Evolutionary conservation across 495 filamentous ascomycete species (phyloP).

Genomic region (Hypomontagnella submonticulosa): DNA sequence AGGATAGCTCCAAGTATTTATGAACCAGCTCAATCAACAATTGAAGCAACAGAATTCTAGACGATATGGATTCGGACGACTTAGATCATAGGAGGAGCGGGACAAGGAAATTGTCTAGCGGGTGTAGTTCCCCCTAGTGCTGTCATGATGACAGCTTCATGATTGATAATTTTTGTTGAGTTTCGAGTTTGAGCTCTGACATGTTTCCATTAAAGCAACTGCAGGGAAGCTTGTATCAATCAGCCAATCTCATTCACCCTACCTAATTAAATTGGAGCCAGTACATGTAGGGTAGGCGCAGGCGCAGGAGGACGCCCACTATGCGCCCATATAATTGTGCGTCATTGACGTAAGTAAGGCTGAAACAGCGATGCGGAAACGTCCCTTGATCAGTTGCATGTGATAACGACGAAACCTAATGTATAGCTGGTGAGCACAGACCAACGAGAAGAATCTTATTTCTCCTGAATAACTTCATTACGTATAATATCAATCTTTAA

Average conservation of each 20-base stretch:
- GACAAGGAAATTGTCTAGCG: not conserved
- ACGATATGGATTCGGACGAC: conserved; percentile 1
- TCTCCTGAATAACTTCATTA: not conserved
- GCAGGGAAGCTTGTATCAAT: not conserved
- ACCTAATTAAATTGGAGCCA: too few relatives aligned
- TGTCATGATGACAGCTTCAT: conserved; percentile 36
- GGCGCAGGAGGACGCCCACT: not conserved
- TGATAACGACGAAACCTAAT: too few relatives aligned
- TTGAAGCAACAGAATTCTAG: conserved; percentile 1
- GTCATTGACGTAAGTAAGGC: conserved; percentile 37
- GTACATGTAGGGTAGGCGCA: too few relatives aligned
- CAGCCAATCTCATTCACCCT: too few relatives aligned
- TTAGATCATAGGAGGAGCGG: not conserved
- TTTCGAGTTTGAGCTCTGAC: conserved; percentile 38
- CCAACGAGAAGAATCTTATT: conserved; percentile 13
- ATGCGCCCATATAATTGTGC: conserved; percentile 6
- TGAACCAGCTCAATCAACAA: conserved; percentile 21
- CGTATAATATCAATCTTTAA: too few relatives aligned
- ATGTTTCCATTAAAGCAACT: not conserved
- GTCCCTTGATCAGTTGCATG: conserved; percentile 6
- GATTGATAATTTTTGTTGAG: conserved; percentile 28
- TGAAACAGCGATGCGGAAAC: conserved; percentile 26
- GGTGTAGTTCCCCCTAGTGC: not conserved
- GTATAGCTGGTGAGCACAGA: not conserved
- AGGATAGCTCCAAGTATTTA: conserved; percentile 3